phyloP scores from a whole-genome alignment of 192 early-diverging fungal species.

The Phycomyces nitens region DNA sequence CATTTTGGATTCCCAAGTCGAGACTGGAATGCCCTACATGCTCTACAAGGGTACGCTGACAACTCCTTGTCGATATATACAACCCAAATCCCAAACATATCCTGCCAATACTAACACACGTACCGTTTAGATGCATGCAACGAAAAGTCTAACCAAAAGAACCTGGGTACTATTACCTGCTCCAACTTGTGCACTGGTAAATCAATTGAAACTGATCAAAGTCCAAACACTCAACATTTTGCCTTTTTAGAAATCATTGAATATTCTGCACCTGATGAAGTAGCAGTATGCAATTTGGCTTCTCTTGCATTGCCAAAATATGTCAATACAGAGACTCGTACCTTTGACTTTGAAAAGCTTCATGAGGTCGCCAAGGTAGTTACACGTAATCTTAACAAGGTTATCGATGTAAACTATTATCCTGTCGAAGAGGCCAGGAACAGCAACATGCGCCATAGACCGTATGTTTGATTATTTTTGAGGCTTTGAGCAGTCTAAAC shows the following conservation, averaged over 20 bases:
- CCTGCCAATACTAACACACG: neutral
- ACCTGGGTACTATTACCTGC: slow-evolving; percentile 95
- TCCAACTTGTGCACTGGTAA: slow-evolving; percentile 87
- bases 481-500: neutral
- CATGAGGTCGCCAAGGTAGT: slow-evolving; percentile 83
- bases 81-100: neutral
- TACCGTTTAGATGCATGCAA: slow-evolving; percentile 81
- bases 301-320: slow-evolving; percentile 88
- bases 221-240: neutral
- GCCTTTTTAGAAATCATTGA: slow-evolving; percentile 67
- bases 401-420: slow-evolving; percentile 97
- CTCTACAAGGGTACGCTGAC: slow-evolving; percentile 85
- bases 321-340: slow-evolving; percentile 56
- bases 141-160: slow-evolving; percentile 96
- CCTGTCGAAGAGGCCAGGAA: slow-evolving; percentile 80
- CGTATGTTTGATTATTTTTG: slow-evolving; percentile 33
- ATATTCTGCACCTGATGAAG: slow-evolving; percentile 91
- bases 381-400: slow-evolving; percentile 89
- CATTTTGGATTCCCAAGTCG: slow-evolving; percentile 93
- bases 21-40: slow-evolving; percentile 97
- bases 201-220: neutral
- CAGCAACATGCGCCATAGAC: slow-evolving; percentile 92
- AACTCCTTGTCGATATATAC: neutral
- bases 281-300: slow-evolving; percentile 96
- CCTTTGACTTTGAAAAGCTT: slow-evolving; percentile 83